These are phyloP conservation scores for Pseudozyma pruni DNA, from an alignment of 1,284 basidiomycete species.

Conservation along the genomic window DNA sequence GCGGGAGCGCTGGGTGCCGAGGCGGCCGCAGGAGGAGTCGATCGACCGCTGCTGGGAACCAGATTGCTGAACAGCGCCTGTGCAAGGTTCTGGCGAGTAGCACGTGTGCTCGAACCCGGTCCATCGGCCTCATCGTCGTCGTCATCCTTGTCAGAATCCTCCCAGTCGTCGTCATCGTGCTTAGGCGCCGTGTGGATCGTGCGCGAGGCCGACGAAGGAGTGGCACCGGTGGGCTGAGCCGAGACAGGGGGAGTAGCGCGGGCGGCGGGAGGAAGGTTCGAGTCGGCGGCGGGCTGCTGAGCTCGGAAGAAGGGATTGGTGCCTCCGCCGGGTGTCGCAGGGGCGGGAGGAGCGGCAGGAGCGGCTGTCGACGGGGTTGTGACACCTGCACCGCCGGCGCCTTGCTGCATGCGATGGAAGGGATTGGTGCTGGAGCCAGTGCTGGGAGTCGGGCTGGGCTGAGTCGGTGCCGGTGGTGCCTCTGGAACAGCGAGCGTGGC, in stretches of 20 bases:
- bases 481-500: constrained; percentile 16
- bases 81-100: constrained; percentile 65
- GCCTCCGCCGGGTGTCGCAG: constrained; percentile 28
- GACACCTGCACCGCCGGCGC: constrained; percentile 24
- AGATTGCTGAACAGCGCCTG: constrained; percentile 65
- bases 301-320: constrained; percentile 64
- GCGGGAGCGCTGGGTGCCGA: constrained; percentile 40
- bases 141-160: constrained; percentile 60
- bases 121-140: constrained; percentile 65
- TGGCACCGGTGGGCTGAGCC: constrained; percentile 42
- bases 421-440: constrained; percentile 56
- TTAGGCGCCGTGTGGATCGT: constrained; percentile 53
- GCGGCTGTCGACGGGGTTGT: constrained; percentile 15
- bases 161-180: constrained; percentile 65
- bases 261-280: constrained; percentile 40
- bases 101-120: constrained; percentile 59
- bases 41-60: constrained; percentile 54
- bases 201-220: constrained; percentile 29
- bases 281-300: constrained; percentile 28
- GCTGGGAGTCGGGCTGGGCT: constrained; percentile 32
- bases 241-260: constrained; percentile 48
- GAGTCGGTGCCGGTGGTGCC: constrained; percentile 29
- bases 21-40: constrained; percentile 53
- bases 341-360: constrained; percentile 28
- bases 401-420: constrained; percentile 60